Base-by-base conservation (phyloP, 2,329 filamentous ascomycete species). In the Fusarium pseudoanthophilum region DNA sequence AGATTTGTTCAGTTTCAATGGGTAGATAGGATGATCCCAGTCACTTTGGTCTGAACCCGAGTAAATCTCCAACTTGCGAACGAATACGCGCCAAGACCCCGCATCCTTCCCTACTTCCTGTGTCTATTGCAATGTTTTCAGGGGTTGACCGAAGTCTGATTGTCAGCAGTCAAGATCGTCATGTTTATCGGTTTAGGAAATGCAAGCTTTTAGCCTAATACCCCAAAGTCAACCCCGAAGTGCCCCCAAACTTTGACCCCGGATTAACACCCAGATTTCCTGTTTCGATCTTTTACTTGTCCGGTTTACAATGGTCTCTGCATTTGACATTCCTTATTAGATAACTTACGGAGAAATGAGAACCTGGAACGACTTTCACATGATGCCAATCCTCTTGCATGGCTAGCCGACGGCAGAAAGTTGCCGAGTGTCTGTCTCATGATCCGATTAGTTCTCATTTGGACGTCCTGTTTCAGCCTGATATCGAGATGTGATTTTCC, bases 1-100 rank as follows among this genome's bases (percentile, higher is more conserved):
- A 32, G 20, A 16, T 48, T 48, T 20, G 20, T n/a, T 4, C 14
- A 16, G 46, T 30, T 16, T 11, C 2, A 30, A 16, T 49, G 20
- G 14, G 20, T n/a, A 30, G n/a, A n/a, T n/a, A 30, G 11, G 14
- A 0, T 4, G 21, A n/a, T 0, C 46, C 46, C 6, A 21, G 26
- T 30, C 20, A 7, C 9, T 5, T 28, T 15, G 4, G 18, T 9
- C 26, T 21, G 26, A 48, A 14, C 18, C 43, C 14, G 45, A 48
- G 45, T 30, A 48, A n/a, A 16, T 11, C 14, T 30, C 4, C 4
- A 26, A 28, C 28, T 30, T 49, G 3, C 10, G 1, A 49, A 30
- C 28, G 46, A 49, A 49, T 49, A 30, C 28, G 20, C 28, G 28
- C 10, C 1, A 30, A 30, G 20, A 13, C 14, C 10, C 28, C 28